These are phyloP conservation scores for Xylaria sp. DNA, from an alignment of 495 filamentous ascomycete species.

Conservation along the genomic window DNA sequence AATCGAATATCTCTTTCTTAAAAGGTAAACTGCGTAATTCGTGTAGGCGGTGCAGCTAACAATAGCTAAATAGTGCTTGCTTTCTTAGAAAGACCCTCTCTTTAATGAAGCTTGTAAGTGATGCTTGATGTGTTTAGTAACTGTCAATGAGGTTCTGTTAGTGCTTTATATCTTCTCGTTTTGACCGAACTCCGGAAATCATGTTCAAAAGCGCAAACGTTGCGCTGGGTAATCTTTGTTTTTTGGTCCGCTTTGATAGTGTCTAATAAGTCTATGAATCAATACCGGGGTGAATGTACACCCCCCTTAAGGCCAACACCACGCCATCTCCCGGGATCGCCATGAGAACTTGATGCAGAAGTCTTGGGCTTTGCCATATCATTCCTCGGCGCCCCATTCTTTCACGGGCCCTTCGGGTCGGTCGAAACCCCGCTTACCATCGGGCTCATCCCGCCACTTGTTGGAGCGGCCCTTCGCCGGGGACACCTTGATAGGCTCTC, in stretches of 20 bases:
- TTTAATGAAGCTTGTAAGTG: no score
- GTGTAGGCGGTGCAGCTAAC: background rate
- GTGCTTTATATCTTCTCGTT: background rate
- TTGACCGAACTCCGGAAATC: background rate
- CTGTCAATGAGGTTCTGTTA: background rate
- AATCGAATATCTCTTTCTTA: background rate
- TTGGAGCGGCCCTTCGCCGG: constrained; percentile 31
- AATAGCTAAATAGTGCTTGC: no score
- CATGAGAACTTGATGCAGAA: background rate
- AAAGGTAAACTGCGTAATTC: background rate
- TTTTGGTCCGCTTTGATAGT: background rate
- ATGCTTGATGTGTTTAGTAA: no score
- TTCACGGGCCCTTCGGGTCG: constrained; percentile 9
- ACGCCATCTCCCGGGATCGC: background rate
- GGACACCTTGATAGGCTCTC: constrained; percentile 33
- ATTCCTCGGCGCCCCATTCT: constrained; percentile 11
- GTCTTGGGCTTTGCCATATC: background rate
- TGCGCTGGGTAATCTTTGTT: background rate
- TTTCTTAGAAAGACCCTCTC: no score
- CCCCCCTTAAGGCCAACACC: background rate
- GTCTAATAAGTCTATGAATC: background rate
- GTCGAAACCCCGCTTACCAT: constrained; percentile 18
- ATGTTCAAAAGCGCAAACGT: background rate
- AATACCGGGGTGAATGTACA: background rate
- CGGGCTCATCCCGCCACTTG: constrained; percentile 34